These are phyloP conservation scores for Chlamydomonas schloesseri DNA, from an alignment of 139 green algal genomes.

Conservation along the genomic window DNA sequence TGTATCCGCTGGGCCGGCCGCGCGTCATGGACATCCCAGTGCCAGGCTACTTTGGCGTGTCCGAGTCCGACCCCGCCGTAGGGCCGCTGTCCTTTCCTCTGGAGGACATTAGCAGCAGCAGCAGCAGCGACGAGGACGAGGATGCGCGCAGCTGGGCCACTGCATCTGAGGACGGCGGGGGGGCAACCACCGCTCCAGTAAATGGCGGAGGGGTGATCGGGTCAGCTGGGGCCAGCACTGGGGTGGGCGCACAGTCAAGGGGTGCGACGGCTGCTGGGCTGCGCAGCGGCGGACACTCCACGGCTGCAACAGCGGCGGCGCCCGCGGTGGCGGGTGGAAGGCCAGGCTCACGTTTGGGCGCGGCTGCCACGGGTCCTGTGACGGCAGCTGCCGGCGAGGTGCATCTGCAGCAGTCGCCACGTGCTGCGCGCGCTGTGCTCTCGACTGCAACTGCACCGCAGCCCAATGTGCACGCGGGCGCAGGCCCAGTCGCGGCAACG, in stretches of 20 bases:
- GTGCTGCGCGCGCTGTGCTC: neutral
- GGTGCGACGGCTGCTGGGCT: no score
- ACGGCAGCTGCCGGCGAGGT: no score
- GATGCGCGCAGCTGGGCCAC: conserved; percentile 16
- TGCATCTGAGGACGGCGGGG: neutral
- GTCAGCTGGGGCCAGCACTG: no score
- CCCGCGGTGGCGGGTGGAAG: no score
- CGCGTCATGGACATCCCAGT: neutral
- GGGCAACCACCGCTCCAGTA: neutral
- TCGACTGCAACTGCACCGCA: no score
- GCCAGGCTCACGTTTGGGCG: no score
- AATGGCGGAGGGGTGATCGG: neutral
- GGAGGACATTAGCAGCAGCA: conserved; percentile 11
- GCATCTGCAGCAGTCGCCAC: neutral
- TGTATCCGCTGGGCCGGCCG: conserved; percentile 5
- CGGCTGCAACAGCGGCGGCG: no score
- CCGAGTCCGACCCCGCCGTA: neutral
- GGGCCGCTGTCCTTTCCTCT: conserved; percentile 16
- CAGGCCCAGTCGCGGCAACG: no score
- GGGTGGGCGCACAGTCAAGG: no score
- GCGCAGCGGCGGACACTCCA: no score
- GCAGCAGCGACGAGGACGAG: neutral
- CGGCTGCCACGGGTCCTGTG: neutral
- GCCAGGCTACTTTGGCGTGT: no score
- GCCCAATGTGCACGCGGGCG: no score